A percentile compares a stretch with the other conserved stretches of the same genome.
Evolutionary conservation across 345 rosid genomes (phyloP).

Genomic region (Eucalyptus brandiana): DNA sequence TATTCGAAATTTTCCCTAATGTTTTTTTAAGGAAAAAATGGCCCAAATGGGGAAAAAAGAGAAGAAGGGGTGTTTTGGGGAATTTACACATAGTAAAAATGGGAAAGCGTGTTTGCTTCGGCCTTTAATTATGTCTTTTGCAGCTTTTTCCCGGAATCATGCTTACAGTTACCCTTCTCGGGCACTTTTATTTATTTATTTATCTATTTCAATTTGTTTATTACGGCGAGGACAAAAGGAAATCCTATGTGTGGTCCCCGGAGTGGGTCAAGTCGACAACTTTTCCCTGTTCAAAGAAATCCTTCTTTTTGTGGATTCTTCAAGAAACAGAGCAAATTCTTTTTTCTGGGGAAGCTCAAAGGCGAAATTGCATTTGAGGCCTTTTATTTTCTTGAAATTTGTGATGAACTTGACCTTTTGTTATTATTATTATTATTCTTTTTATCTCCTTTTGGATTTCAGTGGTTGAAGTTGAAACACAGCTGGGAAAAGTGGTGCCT

Average conservation of each 20-base stretch:
- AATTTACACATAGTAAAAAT: background rate
- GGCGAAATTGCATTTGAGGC: background rate
- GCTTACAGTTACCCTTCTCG: background rate
- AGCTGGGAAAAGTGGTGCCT: background rate
- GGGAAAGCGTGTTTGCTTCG: background rate
- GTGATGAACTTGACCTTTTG: background rate
- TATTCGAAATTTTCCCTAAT: too few relatives aligned
- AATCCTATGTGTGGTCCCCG: background rate
- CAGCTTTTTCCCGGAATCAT: background rate
- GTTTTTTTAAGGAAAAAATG: too few relatives aligned
- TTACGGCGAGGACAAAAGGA: background rate
- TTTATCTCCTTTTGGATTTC: background rate
- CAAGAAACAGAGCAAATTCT: background rate
- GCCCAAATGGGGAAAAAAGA: background rate
- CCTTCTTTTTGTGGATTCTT: background rate
- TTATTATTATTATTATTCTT: background rate
- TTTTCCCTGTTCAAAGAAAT: background rate
- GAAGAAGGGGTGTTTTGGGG: background rate
- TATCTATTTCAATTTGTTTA: background rate
- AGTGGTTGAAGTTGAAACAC: background rate
- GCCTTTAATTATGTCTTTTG: background rate
- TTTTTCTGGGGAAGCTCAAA: background rate
- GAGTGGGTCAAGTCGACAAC: background rate
- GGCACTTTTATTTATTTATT: background rate
- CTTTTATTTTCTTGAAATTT: background rate